A percentile compares a stretch with the other conserved stretches of the same genome.
Conservation (phyloP, 306 rosid species). For the Mucuna pruriens region DNA sequence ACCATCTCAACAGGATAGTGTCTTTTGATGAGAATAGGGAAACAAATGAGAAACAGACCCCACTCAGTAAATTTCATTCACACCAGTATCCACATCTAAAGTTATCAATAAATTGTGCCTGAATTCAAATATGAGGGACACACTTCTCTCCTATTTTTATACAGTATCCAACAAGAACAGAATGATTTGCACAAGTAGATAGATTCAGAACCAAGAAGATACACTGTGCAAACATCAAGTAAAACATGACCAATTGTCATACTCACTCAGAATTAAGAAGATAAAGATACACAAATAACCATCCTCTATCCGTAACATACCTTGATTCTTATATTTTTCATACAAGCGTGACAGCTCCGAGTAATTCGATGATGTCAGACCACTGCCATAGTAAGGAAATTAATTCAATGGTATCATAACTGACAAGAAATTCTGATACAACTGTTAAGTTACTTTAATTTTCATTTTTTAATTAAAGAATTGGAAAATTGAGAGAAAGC, state of each 20-base stretch:
- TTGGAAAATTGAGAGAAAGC: neutral
- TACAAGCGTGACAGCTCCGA: slow-evolving; percentile 85
- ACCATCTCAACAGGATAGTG: neutral
- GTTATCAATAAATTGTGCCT: neutral
- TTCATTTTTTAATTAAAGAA: neutral
- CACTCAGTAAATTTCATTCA: neutral
- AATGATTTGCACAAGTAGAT: slow-evolving; percentile 11
- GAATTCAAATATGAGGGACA: neutral
- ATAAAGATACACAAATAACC: slow-evolving; percentile 19
- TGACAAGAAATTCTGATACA: slow-evolving; percentile 22
- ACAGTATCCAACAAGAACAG: slow-evolving; percentile 12
- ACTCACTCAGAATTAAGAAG: neutral
- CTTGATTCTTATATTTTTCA: slow-evolving; percentile 85
- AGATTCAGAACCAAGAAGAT: slow-evolving; percentile 35
- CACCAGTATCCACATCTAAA: neutral
- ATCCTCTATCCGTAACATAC: slow-evolving; percentile 48
- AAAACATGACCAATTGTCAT: slow-evolving; percentile 26
- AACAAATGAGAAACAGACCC: slow-evolving; percentile 23
- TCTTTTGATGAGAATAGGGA: neutral
- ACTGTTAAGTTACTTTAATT: neutral
- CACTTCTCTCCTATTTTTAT: neutral
- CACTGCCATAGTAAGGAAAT: slow-evolving; percentile 63
- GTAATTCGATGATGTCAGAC: slow-evolving; percentile 88
- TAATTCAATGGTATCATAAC: slow-evolving; percentile 25
- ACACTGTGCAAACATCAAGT: slow-evolving; percentile 3